Evolutionary conservation across 2,329 filamentous ascomycete species (phyloP), one percentile per base, ranked within the genome.

Genomic region (Colletotrichum theobromicola): DNA sequence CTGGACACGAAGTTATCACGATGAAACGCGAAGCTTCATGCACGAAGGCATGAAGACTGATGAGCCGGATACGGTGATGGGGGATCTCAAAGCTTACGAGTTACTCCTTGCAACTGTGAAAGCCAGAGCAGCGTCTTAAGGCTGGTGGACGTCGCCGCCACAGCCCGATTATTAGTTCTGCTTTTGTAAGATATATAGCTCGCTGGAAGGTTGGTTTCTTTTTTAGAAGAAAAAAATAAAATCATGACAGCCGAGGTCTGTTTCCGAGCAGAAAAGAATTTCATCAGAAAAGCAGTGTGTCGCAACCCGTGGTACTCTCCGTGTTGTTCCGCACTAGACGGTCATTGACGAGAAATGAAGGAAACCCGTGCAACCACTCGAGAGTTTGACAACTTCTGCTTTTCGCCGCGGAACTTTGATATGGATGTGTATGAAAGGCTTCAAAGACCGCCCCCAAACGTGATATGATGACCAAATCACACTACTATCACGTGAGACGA

Each of bases 381-480:
- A 16, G 6, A 35, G 4, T 16, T 35, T 7, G 13, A 4, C 16
- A 37, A 37, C 7, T 37, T 18, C 16, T 37, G 4, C 35, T 37
- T 8, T 2, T 18, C 16, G 16, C 9, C 35, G 18, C 7, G 9
- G 4, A 9, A 18, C 0, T 1, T 18, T 37, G 7, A 7, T 9
- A 9, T 37, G 7, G 7, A 37, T 37, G 9, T 4, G 7, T 37
- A 16, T 4, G 16, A 37, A 1, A 7, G 18, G 9, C 16, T 18
- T 42, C 16, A 18, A 4, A 5, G 16, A 8, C 4, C 16, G 35
- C 9, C 7, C 7, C 35, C 35, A 8, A 42, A 2, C 18, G 37
- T n/a, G 37, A 6, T 10, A 3, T 42, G 42, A 50, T 4, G 42
- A 50, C 42, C 42, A 13, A 50, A 4, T 50, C 42, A 50, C 42